Base-by-base conservation (phyloP, 73 alveolate species). In the Paramecium octaurelia region DNA sequence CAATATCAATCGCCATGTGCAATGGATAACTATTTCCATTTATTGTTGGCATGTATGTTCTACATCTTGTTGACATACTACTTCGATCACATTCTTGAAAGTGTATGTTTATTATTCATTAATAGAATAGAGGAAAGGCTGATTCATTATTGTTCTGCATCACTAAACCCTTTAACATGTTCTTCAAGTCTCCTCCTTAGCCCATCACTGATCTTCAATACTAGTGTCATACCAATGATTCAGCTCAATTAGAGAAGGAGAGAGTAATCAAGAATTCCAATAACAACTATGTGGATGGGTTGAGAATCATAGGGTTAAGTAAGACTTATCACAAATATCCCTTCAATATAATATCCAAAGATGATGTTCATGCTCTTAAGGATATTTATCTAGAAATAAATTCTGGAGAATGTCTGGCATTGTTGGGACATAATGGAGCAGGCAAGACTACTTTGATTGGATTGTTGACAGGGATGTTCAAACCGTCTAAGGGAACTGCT, bases 371-470 rank as follows among this genome's bases (percentile, higher is more conserved):
- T 58, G 96, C 96, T 3, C 57, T 93, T 23, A 57, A 92, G 31
- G 87, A 73, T 58, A 40, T 92, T 5, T 93, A 70, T 64, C 85
- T 93, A 14, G 92, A 89, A 92, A 92, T 93, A 6, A 42, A 70
- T 50, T 59, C 84, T 31, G 88, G 92, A 35, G 98, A 97, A 73
- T 80, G 95, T 20, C 54, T 97, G 36, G 93, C 96, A 21, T 75
- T 97, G 3, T 92, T 97, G 4, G 99, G 99, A 3, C 98, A 97
- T 64, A 97, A 97, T 89, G 99, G 99, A 11, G 99, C 99, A 16
- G 99, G 99, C 20, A 97, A 97, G 59, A 83, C 98, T 11, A 97
- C 99, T 1, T 68, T 97, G 73, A 93, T 97, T 43, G 88, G 91
- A 54, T 92, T 97, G 8, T 93, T 97, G 14, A 97, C 99, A 31